Conservation (phyloP, 306 rosid genomes). For the Vigna hirtella region DNA sequence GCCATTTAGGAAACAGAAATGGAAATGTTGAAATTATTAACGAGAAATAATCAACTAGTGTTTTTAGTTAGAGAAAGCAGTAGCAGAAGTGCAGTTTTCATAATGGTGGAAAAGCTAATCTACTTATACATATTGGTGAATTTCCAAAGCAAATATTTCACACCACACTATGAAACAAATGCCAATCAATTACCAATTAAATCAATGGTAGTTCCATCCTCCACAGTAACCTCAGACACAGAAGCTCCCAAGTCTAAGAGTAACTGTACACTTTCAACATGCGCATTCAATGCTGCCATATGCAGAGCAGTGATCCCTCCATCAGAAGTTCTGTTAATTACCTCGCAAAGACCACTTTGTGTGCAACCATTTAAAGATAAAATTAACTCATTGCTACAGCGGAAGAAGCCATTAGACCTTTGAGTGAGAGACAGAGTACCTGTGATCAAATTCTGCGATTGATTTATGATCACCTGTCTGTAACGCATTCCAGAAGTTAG, state of each 20-base stretch:
- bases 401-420: conserved; percentile 39
- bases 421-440: conserved; percentile 54
- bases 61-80: neutral
- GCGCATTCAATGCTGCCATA: conserved; percentile 97
- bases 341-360: conserved; percentile 67
- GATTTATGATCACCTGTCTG: conserved; percentile 55
- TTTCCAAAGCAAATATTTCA: conserved; percentile 33
- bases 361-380: conserved; percentile 41
- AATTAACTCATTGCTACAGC: conserved; percentile 40
- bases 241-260: conserved; percentile 95
- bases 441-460: conserved; percentile 63
- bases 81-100: neutral
- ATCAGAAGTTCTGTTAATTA: conserved; percentile 81
- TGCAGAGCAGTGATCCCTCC: conserved; percentile 98
- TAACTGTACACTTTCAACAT: conserved; percentile 80
- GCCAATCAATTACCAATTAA: conserved; percentile 71
- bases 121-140: conserved; percentile 9
- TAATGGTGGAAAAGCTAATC: conserved; percentile 1
- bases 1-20: conserved; percentile 1
- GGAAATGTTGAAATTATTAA: conserved; percentile 2
- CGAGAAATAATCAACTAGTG: neutral
- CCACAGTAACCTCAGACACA: conserved; percentile 74
- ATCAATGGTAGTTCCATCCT: conserved; percentile 91
- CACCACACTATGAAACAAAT: conserved; percentile 8
- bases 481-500: conserved; percentile 66